Percentiles rank a stretch among this genome's conserved stretches.
Evolutionary conservation across 352 stramenopile genomes (phyloP).

Genomic region (Phytophthora pisi): DNA sequence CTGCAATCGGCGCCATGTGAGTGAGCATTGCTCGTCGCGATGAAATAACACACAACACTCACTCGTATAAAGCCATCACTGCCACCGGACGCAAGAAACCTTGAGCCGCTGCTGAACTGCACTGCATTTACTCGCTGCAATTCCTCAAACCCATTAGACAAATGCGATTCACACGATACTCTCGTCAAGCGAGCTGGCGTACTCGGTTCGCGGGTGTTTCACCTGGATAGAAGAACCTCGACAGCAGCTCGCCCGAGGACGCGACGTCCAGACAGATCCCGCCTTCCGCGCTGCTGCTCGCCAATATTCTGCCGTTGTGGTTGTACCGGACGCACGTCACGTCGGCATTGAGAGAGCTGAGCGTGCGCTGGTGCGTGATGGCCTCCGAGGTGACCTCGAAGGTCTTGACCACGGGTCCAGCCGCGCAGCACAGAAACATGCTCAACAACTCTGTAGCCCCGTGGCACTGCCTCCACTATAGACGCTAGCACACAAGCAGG

Average conservation of each 20-base stretch:
- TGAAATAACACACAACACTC: neutral
- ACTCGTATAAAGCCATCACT: slow-evolving; percentile 61
- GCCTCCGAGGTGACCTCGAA: slow-evolving; percentile 61
- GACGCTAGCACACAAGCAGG: neutral
- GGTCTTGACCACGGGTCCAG: slow-evolving; percentile 58
- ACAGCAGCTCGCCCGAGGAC: slow-evolving; percentile 60
- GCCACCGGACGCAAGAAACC: slow-evolving; percentile 68
- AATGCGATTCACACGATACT: neutral
- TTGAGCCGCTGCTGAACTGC: slow-evolving; percentile 73
- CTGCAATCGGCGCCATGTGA: slow-evolving; percentile 14
- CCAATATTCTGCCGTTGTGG: slow-evolving; percentile 75
- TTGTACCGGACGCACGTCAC: slow-evolving; percentile 70
- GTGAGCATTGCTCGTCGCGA: neutral
- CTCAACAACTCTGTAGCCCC: neutral
- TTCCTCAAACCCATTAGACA: neutral
- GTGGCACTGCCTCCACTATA: too few species aligned
- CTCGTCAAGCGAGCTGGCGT: slow-evolving; percentile 1
- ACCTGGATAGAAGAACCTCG: slow-evolving; percentile 63
- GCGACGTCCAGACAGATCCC: slow-evolving; percentile 66
- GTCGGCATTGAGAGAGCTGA: slow-evolving; percentile 58
- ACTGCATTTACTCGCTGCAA: slow-evolving; percentile 65
- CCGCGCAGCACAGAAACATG: slow-evolving; percentile 67
- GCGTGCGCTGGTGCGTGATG: slow-evolving; percentile 48
- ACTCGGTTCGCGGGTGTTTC: slow-evolving; percentile 48
- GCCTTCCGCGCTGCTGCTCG: slow-evolving; percentile 63